Conservation (phyloP, 2,329 filamentous ascomycete genomes). For the Orbilia quercus region DNA sequence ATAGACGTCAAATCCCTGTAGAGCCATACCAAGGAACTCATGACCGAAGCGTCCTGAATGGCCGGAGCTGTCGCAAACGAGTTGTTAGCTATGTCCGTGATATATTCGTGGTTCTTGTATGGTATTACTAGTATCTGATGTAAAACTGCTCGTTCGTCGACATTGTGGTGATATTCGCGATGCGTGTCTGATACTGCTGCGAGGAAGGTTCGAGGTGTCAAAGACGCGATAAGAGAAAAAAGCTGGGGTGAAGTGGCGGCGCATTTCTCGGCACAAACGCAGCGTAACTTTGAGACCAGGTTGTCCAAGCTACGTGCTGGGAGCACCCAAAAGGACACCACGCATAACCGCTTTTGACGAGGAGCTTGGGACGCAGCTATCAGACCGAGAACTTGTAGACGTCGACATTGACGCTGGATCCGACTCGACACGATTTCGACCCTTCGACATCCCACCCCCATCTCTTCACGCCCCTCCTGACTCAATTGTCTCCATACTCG, state of each 20-base stretch:
- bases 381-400: conserved; percentile 11
- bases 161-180: conserved; percentile 66
- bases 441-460: conserved; percentile 11
- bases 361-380: conserved; percentile 18
- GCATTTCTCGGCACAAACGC: conserved; percentile 30
- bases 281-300: conserved; percentile 43
- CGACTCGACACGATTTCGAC: conserved; percentile 13
- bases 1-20: conserved; percentile 5
- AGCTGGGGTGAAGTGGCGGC: conserved; percentile 25
- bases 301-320: conserved; percentile 22
- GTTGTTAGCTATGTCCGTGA: conserved; percentile 13
- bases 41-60: conserved; percentile 97
- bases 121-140: conserved; percentile 88
- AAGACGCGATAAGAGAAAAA: conserved; percentile 51
- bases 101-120: conserved; percentile 52
- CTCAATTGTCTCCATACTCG: neutral
- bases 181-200: neutral
- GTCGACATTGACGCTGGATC: conserved; percentile 17
- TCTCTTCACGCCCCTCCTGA: neutral
- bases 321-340: conserved; percentile 19
- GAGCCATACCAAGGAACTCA: conserved; percentile 85
- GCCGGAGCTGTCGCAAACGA: conserved; percentile 76
- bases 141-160: conserved; percentile 87
- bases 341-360: conserved; percentile 13
- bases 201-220: conserved; percentile 12